Evolutionary conservation across 495 filamentous ascomycete species (phyloP).

Genomic region (Aspergillus bertholletiae): DNA sequence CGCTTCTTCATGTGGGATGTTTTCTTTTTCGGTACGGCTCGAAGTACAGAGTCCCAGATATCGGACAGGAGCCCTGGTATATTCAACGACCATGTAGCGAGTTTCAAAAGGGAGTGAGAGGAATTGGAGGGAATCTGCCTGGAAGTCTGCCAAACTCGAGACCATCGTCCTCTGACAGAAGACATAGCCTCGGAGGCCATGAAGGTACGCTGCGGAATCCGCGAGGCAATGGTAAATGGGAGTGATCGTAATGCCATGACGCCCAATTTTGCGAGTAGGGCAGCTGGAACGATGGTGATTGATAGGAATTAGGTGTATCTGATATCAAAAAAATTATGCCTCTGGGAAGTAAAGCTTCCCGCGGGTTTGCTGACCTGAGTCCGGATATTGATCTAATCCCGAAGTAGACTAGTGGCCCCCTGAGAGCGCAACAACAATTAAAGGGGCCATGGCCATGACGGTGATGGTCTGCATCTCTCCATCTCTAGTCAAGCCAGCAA

Average conservation of each 20-base stretch:
- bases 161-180: slow-evolving; percentile 13
- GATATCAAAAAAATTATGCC: background rate
- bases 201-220: slow-evolving; percentile 9
- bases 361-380: slow-evolving; percentile 20
- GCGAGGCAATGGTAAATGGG: slow-evolving; percentile 13
- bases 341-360: slow-evolving; percentile 20
- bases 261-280: background rate
- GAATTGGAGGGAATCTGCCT: slow-evolving; percentile 16
- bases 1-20: slow-evolving; percentile 96
- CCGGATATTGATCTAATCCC: slow-evolving; percentile 30
- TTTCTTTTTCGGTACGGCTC: slow-evolving; percentile 98
- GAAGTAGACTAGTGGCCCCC: slow-evolving; percentile 33
- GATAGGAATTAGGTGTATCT: background rate
- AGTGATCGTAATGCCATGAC: slow-evolving; percentile 19
- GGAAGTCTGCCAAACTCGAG: slow-evolving; percentile 10
- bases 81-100: slow-evolving; percentile 33
- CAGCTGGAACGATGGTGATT: background rate
- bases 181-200: slow-evolving; percentile 10
- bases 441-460: slow-evolving; percentile 34
- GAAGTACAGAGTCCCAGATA: slow-evolving; percentile 89
- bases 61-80: slow-evolving; percentile 61
- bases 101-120: slow-evolving; percentile 16
- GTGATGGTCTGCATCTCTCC: slow-evolving; percentile 13
- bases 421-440: slow-evolving; percentile 44
- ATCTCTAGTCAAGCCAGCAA: slow-evolving; percentile 8